A percentile compares a stretch with the other conserved stretches of the same genome.
Conservation (phyloP, 306 rosid species). For the Oxytropis ochrocephala region DNA sequence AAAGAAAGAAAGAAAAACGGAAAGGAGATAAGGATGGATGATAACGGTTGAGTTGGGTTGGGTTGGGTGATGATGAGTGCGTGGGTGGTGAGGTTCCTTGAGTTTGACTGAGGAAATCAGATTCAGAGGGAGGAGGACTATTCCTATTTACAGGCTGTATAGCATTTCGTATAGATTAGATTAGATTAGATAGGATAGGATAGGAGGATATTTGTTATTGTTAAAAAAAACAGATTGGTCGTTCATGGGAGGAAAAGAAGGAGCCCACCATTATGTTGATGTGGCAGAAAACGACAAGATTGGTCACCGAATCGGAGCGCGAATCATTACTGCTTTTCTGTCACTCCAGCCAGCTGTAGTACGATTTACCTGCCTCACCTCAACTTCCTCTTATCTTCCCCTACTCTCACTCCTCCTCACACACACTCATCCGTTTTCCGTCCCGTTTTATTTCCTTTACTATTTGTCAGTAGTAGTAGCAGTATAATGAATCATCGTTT, state of each 20-base stretch:
- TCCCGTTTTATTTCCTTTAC: not conserved
- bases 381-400: not conserved
- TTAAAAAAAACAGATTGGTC: conserved; percentile 9
- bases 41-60: conserved; percentile 59
- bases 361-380: conserved; percentile 46
- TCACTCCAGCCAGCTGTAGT: conserved; percentile 86
- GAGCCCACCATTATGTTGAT: conserved; percentile 29
- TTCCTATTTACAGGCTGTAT: conserved; percentile 46
- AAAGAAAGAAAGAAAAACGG: not conserved
- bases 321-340: conserved; percentile 57
- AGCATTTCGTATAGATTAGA: conserved; percentile 54
- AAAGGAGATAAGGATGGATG: conserved; percentile 60
- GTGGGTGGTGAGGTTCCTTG: conserved; percentile 27
- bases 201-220: no score
- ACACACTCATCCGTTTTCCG: conserved; percentile 34
- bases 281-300: conserved; percentile 65
- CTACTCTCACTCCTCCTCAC: not conserved
- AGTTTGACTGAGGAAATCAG: conserved; percentile 61
- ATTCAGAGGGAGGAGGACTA: not conserved
- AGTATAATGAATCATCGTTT: no score
- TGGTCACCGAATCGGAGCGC: conserved; percentile 66
- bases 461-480: no score
- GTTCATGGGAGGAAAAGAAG: not conserved
- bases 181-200: no score
- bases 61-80: conserved; percentile 44